Conservation (phyloP, 768 basidiomycete genomes). For the Termitomyces sp. region DNA sequence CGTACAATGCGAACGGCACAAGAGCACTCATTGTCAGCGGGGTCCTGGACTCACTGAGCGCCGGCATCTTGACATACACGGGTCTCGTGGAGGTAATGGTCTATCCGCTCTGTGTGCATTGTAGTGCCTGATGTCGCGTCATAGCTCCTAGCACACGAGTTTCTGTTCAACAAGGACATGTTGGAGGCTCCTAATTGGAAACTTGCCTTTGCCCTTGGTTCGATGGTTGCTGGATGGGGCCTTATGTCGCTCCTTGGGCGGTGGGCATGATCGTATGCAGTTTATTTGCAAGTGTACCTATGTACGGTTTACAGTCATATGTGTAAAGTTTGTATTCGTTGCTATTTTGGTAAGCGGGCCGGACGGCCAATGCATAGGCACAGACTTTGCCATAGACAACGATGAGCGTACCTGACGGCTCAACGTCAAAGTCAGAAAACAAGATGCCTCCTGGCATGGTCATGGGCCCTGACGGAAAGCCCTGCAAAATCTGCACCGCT, state of each 20-base stretch:
- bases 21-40: constrained; percentile 82
- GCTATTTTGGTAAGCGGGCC: not conserved
- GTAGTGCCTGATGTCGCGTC: constrained; percentile 5
- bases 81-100: constrained; percentile 22
- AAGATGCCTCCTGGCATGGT: constrained; percentile 77
- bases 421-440: not conserved
- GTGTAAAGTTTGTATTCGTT: not conserved
- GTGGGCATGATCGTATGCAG: constrained; percentile 60
- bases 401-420: constrained; percentile 2
- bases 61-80: constrained; percentile 87
- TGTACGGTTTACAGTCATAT: not conserved
- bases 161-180: constrained; percentile 87
- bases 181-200: constrained; percentile 58
- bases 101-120: not conserved
- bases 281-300: not conserved
- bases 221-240: constrained; percentile 77
- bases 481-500: constrained; percentile 87
- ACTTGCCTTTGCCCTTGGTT: constrained; percentile 67
- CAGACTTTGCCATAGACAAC: not conserved
- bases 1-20: constrained; percentile 77
- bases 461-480: constrained; percentile 90
- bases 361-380: not conserved
- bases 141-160: constrained; percentile 88
- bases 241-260: constrained; percentile 89
- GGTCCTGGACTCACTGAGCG: constrained; percentile 75